These are phyloP conservation scores for Neurospora sp. DNA, from an alignment of 2,329 filamentous ascomycete genomes.

Conservation along the genomic window DNA sequence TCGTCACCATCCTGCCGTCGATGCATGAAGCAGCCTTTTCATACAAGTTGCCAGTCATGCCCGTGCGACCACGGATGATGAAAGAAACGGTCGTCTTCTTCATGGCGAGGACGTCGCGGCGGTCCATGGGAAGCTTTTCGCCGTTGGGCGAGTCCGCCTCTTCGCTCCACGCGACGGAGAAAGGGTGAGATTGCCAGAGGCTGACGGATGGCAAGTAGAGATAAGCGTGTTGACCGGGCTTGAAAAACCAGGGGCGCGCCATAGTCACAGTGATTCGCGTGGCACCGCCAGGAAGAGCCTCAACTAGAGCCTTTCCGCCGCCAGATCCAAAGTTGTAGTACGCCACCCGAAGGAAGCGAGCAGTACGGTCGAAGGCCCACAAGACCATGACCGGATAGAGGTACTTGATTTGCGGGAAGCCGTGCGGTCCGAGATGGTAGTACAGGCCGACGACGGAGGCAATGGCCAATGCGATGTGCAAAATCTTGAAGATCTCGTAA, in stretches of 20 bases:
- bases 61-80: conserved; percentile 62
- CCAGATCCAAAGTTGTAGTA: conserved; percentile 59
- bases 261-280: conserved; percentile 63
- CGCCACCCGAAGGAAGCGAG: conserved; percentile 48
- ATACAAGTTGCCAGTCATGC: conserved; percentile 62
- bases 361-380: conserved; percentile 55
- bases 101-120: conserved; percentile 48
- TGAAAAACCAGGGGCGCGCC: conserved; percentile 67
- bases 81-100: conserved; percentile 59
- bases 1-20: conserved; percentile 51
- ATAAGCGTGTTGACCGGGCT: conserved; percentile 69
- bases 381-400: conserved; percentile 52
- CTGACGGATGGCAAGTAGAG: conserved; percentile 66
- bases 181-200: conserved; percentile 67
- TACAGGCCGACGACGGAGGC: conserved; percentile 53
- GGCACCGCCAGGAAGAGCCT: conserved; percentile 67
- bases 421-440: conserved; percentile 51
- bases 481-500: conserved; percentile 66
- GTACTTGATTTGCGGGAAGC: conserved; percentile 46
- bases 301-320: conserved; percentile 58
- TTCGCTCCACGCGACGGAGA: conserved; percentile 70
- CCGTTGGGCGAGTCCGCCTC: conserved; percentile 42
- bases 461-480: conserved; percentile 57
- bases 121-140: conserved; percentile 49
- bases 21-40: conserved; percentile 53